Evolutionary conservation across 78 protist genomes (phyloP).

Genomic region (Blattamonas nauphoetae): DNA sequence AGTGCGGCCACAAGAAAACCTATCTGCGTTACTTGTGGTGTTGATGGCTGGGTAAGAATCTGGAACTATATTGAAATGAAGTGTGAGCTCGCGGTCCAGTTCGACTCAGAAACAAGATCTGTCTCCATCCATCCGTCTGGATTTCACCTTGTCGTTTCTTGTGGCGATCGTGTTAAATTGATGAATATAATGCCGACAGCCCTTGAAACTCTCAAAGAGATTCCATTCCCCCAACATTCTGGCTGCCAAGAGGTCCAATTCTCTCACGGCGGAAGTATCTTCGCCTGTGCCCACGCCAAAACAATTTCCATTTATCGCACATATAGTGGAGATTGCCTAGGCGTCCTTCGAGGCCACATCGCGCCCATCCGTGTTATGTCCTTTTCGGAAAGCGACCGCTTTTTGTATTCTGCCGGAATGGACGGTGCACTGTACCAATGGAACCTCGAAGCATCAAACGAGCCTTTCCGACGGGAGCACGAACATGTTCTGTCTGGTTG

Average conservation of each 20-base stretch:
- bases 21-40: constrained; percentile 19
- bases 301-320: neutral
- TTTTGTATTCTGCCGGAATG: constrained; percentile 15
- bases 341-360: neutral
- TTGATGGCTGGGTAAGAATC: constrained; percentile 16
- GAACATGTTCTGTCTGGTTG: neutral
- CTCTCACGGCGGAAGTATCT: constrained; percentile 25
- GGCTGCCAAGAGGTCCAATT: constrained; percentile 7
- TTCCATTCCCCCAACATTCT: constrained; percentile 7
- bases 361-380: neutral
- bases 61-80: constrained; percentile 21
- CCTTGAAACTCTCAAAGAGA: neutral
- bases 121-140: constrained; percentile 25
- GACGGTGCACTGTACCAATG: constrained; percentile 41
- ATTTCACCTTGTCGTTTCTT: constrained; percentile 10
- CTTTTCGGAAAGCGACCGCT: constrained; percentile 38
- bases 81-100: neutral
- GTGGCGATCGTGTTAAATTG: constrained; percentile 1
- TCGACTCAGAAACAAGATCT: neutral
- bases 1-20: constrained; percentile 13
- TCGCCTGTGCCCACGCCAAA: neutral
- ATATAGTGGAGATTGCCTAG: constrained; percentile 3
- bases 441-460: neutral
- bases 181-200: constrained; percentile 6
- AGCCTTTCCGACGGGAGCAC: neutral